Base-by-base conservation (phyloP, 2,329 filamentous ascomycete species). In the Clonostachys solani region DNA sequence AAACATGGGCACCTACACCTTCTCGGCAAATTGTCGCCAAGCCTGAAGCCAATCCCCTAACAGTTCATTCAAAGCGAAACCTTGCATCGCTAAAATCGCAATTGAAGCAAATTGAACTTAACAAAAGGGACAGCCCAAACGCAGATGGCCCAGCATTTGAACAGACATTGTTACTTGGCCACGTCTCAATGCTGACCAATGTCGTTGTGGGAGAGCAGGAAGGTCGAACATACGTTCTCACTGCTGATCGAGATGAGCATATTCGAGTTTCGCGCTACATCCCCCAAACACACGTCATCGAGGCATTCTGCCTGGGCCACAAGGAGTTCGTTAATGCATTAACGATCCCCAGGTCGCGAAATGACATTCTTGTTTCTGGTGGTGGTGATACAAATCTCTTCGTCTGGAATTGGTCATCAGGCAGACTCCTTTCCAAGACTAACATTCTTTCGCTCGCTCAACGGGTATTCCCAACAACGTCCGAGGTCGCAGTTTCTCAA, bases 131-230 rank as follows among this genome's bases (percentile, higher is more conserved):
- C 6, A 41, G 19, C 18, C 40, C 42, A 19, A 50, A 50, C 16
- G 60, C 59, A 10, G 44, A 45, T 17, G 64, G 61, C 36, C 66
- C 74, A 12, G 57, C 72, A 23, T 95, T 95, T 61, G 85, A 90
- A 56, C 81, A 90, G 56, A 80, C 84, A 36, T 74, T 96, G 1
- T 73, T 96, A 8, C 81, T 99, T 1, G 94, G 94, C 12, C 94
- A 99, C 67, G 94, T 99, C 13, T 96, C 92, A 1, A 88, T 97
- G 81, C 80, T 99, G 44, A 96, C 92, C 2, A 85, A 89, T 58
- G 64, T 96, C 45, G 66, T 74, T 3, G 73, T 82, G 40, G 76
- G 74, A 6, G 70, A 59, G 61, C 73, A 54, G 52, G 69, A 55
- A 50, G 64, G 56, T 19, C 62, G 64, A 29, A 64, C 64, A 15